phyloP scores from a whole-genome alignment of 306 rosid species.

The Vachellia pachyceras region DNA sequence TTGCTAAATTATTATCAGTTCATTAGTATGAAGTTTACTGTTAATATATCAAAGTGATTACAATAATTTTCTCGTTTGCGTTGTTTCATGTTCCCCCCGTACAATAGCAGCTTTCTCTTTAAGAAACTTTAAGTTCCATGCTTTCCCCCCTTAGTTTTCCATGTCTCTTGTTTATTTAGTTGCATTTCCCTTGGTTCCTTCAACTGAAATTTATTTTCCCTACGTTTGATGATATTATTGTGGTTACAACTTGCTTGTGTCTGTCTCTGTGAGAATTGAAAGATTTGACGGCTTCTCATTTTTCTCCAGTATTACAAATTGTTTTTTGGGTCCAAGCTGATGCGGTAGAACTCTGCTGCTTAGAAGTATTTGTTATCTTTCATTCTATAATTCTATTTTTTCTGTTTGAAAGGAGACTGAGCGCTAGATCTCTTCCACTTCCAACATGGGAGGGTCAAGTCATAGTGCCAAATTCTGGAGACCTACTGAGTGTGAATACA shows the following conservation, averaged over 20 bases:
- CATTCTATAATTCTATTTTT: neutral
- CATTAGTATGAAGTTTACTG: neutral
- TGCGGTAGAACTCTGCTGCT: neutral
- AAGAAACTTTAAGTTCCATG: neutral
- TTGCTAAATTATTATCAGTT: neutral
- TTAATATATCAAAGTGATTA: neutral
- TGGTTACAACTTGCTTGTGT: neutral
- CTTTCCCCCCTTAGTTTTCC: neutral
- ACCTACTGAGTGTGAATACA: slow-evolving; percentile 42
- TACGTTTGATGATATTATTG: slow-evolving; percentile 3
- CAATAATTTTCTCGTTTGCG: slow-evolving; percentile 15
- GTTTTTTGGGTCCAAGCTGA: neutral
- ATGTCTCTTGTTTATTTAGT: slow-evolving; percentile 1
- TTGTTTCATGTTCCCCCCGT: neutral
- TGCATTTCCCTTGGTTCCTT: slow-evolving; percentile 14
- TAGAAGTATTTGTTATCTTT: neutral
- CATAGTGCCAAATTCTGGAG: slow-evolving; percentile 43
- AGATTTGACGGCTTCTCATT: slow-evolving; percentile 5
- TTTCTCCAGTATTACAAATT: neutral
- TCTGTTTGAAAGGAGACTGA: slow-evolving; percentile 17
- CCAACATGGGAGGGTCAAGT: slow-evolving; percentile 50
- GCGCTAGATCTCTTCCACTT: slow-evolving; percentile 42
- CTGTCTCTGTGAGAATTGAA: slow-evolving; percentile 21
- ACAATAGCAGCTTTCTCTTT: neutral
- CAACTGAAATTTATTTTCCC: slow-evolving; percentile 18